Percentiles rank a stretch among this genome's conserved stretches.
These are phyloP conservation scores for Saccharomycopsis fodiens DNA, from an alignment of 805 yeast species.

Conservation along the genomic window DNA sequence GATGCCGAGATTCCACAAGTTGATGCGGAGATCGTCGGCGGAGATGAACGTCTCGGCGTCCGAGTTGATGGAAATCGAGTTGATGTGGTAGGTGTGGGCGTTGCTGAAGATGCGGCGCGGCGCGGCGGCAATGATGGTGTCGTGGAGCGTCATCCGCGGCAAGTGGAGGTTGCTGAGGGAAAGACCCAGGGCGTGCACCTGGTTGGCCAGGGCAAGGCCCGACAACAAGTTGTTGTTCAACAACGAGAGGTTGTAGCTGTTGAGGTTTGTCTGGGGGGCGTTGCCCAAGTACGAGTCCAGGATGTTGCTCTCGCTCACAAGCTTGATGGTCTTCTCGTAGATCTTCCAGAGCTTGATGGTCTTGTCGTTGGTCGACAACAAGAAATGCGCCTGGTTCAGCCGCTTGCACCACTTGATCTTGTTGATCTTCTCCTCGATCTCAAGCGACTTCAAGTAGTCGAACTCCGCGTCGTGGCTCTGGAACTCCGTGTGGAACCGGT, in stretches of 20 bases:
- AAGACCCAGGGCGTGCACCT: constrained; percentile 24
- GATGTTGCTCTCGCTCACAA: constrained; percentile 87
- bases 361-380: constrained; percentile 90
- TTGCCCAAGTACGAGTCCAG: constrained; percentile 32
- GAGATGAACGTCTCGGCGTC: constrained; percentile 94
- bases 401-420: constrained; percentile 94
- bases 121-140: constrained; percentile 88
- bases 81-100: constrained; percentile 97
- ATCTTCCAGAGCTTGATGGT: constrained; percentile 98
- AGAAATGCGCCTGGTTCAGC: constrained; percentile 81
- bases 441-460: constrained; percentile 90
- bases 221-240: constrained; percentile 17
- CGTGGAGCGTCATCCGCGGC: constrained; percentile 90
- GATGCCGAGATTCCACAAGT: constrained; percentile 89
- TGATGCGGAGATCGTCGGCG: constrained; percentile 90
- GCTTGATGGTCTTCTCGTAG: constrained; percentile 81
- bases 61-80: constrained; percentile 87
- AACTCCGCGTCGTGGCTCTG: constrained; percentile 98
- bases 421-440: constrained; percentile 96
- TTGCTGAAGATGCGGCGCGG: constrained; percentile 88
- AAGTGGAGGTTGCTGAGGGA: constrained; percentile 48
- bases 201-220: constrained; percentile 6
- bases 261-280: constrained; percentile 21
- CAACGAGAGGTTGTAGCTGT: constrained; percentile 14
- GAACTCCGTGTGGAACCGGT: constrained; percentile 91